Evolutionary conservation across 768 basidiomycete species (phyloP).

Genomic region (Rhodosporidiobolus sp.): DNA sequence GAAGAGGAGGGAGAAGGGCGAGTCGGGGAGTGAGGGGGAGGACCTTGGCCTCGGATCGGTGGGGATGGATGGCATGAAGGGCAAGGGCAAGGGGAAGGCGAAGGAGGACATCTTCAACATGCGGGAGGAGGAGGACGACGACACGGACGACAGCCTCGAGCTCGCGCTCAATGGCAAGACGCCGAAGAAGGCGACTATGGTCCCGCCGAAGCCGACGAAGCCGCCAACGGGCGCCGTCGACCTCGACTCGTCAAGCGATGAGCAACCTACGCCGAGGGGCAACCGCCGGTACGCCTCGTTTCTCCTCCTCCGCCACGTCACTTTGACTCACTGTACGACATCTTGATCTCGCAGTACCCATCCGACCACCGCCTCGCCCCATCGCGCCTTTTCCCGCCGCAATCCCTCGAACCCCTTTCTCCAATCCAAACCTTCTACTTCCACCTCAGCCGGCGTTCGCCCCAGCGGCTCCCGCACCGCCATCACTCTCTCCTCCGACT

Average conservation of each 20-base stretch:
- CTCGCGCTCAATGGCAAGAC: background rate
- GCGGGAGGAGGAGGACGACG: too few relatives aligned
- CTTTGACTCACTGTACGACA: background rate
- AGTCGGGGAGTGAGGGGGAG: background rate
- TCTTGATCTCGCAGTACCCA: background rate
- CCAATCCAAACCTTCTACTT: background rate
- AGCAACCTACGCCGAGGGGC: background rate
- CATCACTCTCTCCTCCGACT: background rate
- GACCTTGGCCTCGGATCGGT: too few relatives aligned
- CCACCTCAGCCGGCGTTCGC: background rate
- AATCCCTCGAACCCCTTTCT: background rate
- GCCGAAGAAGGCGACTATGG: background rate
- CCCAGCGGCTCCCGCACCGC: background rate
- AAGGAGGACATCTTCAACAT: too few relatives aligned
- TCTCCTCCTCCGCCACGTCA: background rate
- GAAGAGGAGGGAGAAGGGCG: constrained; percentile 2
- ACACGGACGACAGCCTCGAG: constrained; percentile 16
- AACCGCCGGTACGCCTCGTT: background rate
- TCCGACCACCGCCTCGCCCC: background rate
- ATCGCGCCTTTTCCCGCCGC: background rate
- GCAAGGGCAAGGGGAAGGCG: background rate
- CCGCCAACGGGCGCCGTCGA: background rate
- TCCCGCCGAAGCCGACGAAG: background rate
- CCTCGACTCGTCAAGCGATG: too few relatives aligned
- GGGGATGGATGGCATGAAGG: background rate